These are phyloP conservation scores for Tetraselmis striata DNA, from an alignment of 139 green algal species.

Conservation along the genomic window DNA sequence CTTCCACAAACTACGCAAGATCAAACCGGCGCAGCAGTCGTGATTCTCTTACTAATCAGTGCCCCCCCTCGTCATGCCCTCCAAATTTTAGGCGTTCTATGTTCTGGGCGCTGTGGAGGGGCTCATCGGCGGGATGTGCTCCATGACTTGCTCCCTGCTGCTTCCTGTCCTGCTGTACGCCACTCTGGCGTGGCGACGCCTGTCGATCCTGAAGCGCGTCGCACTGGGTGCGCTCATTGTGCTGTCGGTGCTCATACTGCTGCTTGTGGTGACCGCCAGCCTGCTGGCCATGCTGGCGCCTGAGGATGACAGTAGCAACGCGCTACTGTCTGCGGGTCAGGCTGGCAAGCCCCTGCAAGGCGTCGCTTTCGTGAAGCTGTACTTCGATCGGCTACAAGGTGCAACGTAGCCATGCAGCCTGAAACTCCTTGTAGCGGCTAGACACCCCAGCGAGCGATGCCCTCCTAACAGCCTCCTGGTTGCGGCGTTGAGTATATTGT, in stretches of 20 bases:
- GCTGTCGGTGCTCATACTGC: background rate
- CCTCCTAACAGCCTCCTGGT: too few relatives aligned
- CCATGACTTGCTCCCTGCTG: conserved; percentile 37
- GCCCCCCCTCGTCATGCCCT: too few relatives aligned
- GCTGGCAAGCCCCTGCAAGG: background rate
- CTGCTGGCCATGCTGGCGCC: background rate
- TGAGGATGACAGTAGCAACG: too few relatives aligned
- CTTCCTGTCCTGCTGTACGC: conserved; percentile 36
- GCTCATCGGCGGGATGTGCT: conserved; percentile 21
- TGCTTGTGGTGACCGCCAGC: background rate
- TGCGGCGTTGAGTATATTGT: too few relatives aligned
- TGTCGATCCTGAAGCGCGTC: background rate
- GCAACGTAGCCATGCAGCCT: too few relatives aligned
- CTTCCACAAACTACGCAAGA: too few relatives aligned
- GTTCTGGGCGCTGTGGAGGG: background rate
- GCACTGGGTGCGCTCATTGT: background rate
- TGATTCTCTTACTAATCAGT: too few relatives aligned
- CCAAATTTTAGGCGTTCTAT: background rate
- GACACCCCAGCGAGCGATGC: too few relatives aligned
- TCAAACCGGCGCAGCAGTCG: too few relatives aligned
- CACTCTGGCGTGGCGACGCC: conserved; percentile 18
- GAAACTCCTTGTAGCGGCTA: too few relatives aligned
- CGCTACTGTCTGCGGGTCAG: too few relatives aligned
- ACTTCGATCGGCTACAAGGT: background rate
- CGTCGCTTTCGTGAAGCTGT: background rate